Base-by-base conservation (phyloP, 441 rosid genomes). In the Corymbia calophylla region DNA sequence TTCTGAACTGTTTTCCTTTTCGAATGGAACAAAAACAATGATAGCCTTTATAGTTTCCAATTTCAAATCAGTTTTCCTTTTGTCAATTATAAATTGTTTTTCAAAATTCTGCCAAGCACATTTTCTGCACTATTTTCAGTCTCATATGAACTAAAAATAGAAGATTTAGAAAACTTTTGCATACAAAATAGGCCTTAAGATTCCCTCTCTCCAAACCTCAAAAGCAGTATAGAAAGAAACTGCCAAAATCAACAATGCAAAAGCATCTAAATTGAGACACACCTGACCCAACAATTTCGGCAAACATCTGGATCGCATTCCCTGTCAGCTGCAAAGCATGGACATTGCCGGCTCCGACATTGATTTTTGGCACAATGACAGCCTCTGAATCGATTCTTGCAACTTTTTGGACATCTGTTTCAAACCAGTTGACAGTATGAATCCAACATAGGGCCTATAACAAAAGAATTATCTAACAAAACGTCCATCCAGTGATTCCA, bases 221-320 rank as follows among this genome's bases (percentile, higher is more conserved):
- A 88, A 92, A 88, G 88, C 29, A 84, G 51, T 80, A 70, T 48
- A 70, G 18, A 68, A 32, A 66, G 64, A 19, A 51, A 90, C 53
- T 31, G 18, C 6, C 8, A 39, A 86, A 23, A 56, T 8, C 31
- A 81, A 91, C 13, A 88, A 29, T 58, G 85, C 89, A 58, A 32
- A 55, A 91, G 87, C 89, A 91, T 87, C 88, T 88, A 88, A 44
- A 48, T 82, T 89, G 47, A 68, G 84, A 91, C 73, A 90, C 94
- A 98, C 99, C 98, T 95, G 95, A 97, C 98, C 99, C 99, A 98
- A 94, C 99, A 98, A 91, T 97, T 98, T 93, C 99, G 93, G 93
- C 99, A 98, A 93, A 98, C 98, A 94, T 97, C 99, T 31, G 99
- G 99, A 91, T 98, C 99, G 58, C 99, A 98, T 96, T 98, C 99